Base-by-base conservation (phyloP, 495 filamentous ascomycete genomes). In the Talaromyces borbonicus region DNA sequence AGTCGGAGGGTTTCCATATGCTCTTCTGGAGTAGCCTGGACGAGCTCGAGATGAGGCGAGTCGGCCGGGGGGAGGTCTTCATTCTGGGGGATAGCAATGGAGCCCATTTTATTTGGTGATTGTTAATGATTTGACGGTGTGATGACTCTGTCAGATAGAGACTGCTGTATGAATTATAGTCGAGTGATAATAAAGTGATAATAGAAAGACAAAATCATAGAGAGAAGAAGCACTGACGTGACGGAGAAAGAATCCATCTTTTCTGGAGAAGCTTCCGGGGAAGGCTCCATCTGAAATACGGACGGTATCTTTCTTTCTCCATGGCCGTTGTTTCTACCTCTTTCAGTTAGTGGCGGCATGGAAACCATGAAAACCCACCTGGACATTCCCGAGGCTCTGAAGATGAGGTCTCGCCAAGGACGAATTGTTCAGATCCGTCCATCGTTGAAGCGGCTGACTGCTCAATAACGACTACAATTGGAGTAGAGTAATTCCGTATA, bases 1-100 rank as follows among this genome's bases (percentile, higher is more conserved):
- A 81, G 63, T 14, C 70, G 72, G 69, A 81, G 83, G 38, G 77
- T 82, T 25, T 63, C 66, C 26, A 66, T 59, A 33, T 75, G 79
- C 58, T 95, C 87, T 20, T 67, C 60, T 1, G 66, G 63, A 1
- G 85, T 86, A 0, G 87, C 84, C 38, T 78, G 75, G 30, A 78
- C 75, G 48, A 95, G 75, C 33, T 73, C 54, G 6, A 94, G 73
- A 20, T 71, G 67, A 0, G 80, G 74, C 4, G 81, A 82, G 36
- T 69, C 61, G 36, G 74, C 70, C 12, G 63, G 49, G 6, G 85
- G 86, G 19, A 87, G 66, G 12, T 52, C 52, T 19, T 57, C 27
- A 20, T 49, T 19, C 14, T 22, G 31, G 27, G 35, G 19, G n/a
- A 30, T n/a, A 20, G 20, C 43, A 23, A 32, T 22, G 30, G 47